Base-by-base conservation (phyloP, 2,329 filamentous ascomycete species). In the Trichophyton verrucosum region DNA sequence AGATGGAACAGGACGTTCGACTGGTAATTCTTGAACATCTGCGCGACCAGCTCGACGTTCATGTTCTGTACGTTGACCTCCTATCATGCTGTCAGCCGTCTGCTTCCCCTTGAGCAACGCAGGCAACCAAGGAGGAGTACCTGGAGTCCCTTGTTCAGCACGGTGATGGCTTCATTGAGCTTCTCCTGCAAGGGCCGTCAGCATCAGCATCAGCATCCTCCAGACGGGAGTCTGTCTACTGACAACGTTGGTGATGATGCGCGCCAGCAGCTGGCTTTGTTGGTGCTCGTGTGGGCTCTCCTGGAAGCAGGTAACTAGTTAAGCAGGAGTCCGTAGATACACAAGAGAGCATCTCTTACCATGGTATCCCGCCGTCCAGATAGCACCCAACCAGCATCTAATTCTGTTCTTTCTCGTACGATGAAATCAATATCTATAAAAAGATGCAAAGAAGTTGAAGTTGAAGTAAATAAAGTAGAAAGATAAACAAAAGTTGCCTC, bases 1-100 rank as follows among this genome's bases (percentile, higher is more conserved):
- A 99, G 81, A 69, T 99, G 94, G 73, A 99, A 97, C 4, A 97
- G 78, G 13, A 97, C 92, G 68, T 97, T 99, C 9, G 91, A 96
- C 74, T 96, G 91, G 73, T 99, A 99, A 76, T 97, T 99, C 78
- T 97, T 96, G 80, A 97, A 99, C 94, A 99, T 99, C 72, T 97
- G 92, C 0, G 92, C 91, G 3, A 97, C 94, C 2, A 97, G 82
- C 76, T 97, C 94, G 40, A 96, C 90, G 71, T 99, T 95, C 91
- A 97, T 96, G 74, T 97, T 99, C 70, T 96, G 89, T 61, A 96
- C 86, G 71, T 97, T 97, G 80, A 97, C 96, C 67, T 97, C 92
- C 88, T 96, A 67, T 53, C 4, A 61, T 36, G 6, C 40, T 15
- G 7, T 4, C 20, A 38, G n/a, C 44, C 61, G 60, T 17, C 46